Conservation (phyloP, 177 flowering plant genomes). For the Vitis hybrid region DNA sequence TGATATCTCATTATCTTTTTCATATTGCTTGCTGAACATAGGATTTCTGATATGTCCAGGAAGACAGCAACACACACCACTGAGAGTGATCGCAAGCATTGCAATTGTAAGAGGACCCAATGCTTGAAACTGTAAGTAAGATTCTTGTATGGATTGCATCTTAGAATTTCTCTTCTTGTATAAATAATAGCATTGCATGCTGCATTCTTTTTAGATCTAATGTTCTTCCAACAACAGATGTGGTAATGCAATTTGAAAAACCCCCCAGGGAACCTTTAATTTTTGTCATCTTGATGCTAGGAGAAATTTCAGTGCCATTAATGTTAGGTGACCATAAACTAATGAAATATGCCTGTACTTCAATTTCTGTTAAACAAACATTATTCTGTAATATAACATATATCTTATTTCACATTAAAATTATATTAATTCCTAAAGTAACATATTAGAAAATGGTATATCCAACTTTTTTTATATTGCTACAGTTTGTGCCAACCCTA, state of each 20-base stretch:
- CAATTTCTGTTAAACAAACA: too few species aligned
- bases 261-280: too few species aligned
- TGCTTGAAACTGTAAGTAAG: slow-evolving; percentile 19
- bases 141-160: neutral
- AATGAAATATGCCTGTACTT: too few species aligned
- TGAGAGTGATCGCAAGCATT: slow-evolving; percentile 7
- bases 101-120: slow-evolving; percentile 7
- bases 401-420: neutral
- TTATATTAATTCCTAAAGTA: neutral
- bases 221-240: too few species aligned
- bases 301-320: too few species aligned
- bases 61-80: neutral
- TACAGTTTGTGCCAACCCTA: neutral
- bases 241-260: too few species aligned
- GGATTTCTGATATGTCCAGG: neutral
- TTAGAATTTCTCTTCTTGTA: neutral
- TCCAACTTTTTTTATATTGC: neutral
- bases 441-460: neutral
- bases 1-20: neutral
- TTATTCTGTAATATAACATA: too few species aligned
- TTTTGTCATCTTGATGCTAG: too few species aligned
- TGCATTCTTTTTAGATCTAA: neutral
- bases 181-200: neutral
- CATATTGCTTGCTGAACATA: neutral
- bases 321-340: too few species aligned